phyloP scores from a whole-genome alignment of 768 basidiomycete species.

The Fistulinella prunicolor region DNA sequence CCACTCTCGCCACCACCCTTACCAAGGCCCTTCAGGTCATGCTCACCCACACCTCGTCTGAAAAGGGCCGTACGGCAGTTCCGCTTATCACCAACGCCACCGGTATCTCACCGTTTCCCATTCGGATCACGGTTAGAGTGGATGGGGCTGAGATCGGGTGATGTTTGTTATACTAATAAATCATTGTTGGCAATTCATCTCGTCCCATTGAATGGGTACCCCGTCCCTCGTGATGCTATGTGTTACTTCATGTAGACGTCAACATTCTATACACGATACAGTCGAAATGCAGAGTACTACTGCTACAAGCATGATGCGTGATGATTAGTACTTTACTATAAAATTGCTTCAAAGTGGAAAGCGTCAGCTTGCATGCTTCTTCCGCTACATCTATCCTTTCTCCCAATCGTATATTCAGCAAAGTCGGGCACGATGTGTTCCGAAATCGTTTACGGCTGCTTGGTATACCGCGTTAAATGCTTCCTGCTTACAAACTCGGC shows the following conservation, averaged over 20 bases:
- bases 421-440: slow-evolving; percentile 12
- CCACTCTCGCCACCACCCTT: slow-evolving; percentile 57
- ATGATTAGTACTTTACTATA: background rate
- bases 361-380: background rate
- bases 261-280: background rate
- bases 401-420: slow-evolving; percentile 13
- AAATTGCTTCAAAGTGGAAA: background rate
- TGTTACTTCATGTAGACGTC: background rate
- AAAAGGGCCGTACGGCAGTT: slow-evolving; percentile 68
- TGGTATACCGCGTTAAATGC: slow-evolving; percentile 38
- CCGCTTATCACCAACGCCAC: slow-evolving; percentile 76
- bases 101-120: slow-evolving; percentile 79
- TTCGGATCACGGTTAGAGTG: slow-evolving; percentile 64
- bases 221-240: too few species aligned
- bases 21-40: slow-evolving; percentile 67
- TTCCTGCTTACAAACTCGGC: slow-evolving; percentile 45
- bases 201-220: too few species aligned
- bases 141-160: slow-evolving; percentile 61
- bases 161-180: background rate
- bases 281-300: background rate
- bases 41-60: slow-evolving; percentile 76
- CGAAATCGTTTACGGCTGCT: slow-evolving; percentile 24
- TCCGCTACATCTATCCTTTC: background rate
- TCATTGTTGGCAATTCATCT: background rate
- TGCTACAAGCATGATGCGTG: slow-evolving; percentile 5